Evolutionary conservation across 2,329 filamentous ascomycete species (phyloP), one percentile per base, ranked within the genome.

Genomic region (Diaporthe citriasiana): DNA sequence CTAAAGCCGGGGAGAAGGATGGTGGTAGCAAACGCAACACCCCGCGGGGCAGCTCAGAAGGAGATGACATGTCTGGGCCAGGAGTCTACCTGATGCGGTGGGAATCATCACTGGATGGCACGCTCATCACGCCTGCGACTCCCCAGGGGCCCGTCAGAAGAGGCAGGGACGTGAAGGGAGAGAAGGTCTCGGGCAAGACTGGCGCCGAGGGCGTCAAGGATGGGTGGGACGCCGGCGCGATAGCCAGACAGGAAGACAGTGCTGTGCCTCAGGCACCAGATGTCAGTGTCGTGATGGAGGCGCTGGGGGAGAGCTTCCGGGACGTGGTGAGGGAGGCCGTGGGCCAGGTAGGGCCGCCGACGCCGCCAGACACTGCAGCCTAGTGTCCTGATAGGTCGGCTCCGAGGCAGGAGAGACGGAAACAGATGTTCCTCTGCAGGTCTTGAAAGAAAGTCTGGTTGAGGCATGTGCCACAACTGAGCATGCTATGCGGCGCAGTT

Each of bases 61-160:
- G 72, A 35, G 68, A 60, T 66, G 85, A 84, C 47, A 88, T 88
- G 70, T 87, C 86, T 33, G 93, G 93, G 0, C 93, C 94, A 0
- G 94, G 94, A 1, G 89, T 93, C 60, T 95, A 93, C 79, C 88
- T 95, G 33, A 87, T 89, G 1, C 88, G 91, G 66, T 95, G 94
- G 93, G 92, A 95, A 80, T 85, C 89, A 0, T 84, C 95, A 9
- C 85, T 95, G 4, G 92, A 95, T 79, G 84, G 87, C n/a, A 94
- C 93, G 0, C 81, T 87, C 59, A 91, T 95, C 75, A 93, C 92
- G 1, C 93, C 94, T 0, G 87, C 84, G 0, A 85, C 83, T 1
- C 81, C 85, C 0, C 79, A 82, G 1, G 92, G 92, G 0, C 83
- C 85, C 1, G 81, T 92, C 0, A 86, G 93, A 0, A 80, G 76